phyloP scores from a whole-genome alignment of 176 grass and related monocot species.

The Carex littledalei region DNA sequence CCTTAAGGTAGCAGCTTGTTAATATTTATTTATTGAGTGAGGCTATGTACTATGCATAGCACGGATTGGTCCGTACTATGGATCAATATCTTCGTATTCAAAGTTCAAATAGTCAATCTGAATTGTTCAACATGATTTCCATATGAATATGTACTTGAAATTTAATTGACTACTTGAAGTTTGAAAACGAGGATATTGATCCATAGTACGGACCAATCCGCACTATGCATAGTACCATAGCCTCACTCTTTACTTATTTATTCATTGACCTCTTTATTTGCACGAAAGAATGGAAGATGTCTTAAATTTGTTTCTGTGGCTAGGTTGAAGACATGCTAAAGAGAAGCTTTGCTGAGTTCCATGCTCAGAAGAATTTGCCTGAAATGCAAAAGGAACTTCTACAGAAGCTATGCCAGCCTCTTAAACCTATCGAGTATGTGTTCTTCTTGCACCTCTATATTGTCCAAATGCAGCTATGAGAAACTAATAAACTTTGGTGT shows the following conservation, averaged over 20 bases:
- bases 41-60: too few relatives aligned
- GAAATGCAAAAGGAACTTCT: conserved; percentile 83
- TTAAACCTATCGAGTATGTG: conserved; percentile 67
- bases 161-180: too few relatives aligned
- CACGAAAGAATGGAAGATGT: background rate
- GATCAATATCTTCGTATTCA: too few relatives aligned
- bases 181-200: too few relatives aligned
- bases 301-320: conserved; percentile 12
- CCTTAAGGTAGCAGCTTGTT: conserved; percentile 53
- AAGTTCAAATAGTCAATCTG: too few relatives aligned
- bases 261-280: background rate
- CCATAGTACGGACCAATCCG: too few relatives aligned
- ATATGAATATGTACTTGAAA: too few relatives aligned
- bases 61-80: too few relatives aligned
- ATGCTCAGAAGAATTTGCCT: conserved; percentile 95
- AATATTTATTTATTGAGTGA: background rate
- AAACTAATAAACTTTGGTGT: background rate
- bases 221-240: too few relatives aligned
- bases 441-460: background rate
- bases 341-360: conserved; percentile 97
- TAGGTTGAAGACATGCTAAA: conserved; percentile 99
- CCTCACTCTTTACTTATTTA: background rate
- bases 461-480: conserved; percentile 12
- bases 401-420: conserved; percentile 65
- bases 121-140: too few relatives aligned